These are phyloP conservation scores for Arthroderma sp. DNA, from an alignment of 2,329 filamentous ascomycete genomes.

Conservation along the genomic window DNA sequence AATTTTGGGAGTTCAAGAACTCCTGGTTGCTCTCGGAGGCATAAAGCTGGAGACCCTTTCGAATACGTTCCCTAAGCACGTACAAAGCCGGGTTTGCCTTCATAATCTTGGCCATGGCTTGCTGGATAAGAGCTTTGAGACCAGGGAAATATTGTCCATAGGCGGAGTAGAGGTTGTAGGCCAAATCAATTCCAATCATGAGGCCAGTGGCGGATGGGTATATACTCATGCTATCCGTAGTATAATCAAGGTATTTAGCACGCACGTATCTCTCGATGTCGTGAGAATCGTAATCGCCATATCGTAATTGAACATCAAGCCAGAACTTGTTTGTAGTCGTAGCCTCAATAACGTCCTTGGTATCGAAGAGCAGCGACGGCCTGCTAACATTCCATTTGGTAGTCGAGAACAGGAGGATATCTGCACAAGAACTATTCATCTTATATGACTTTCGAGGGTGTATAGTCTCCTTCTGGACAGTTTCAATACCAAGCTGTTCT, in stretches of 20 bases:
- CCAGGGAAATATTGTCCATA: conserved; percentile 99
- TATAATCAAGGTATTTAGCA: conserved; percentile 97
- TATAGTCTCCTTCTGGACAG: conserved; percentile 97
- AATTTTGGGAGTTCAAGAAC: conserved; percentile 98
- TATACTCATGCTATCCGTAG: conserved; percentile 95
- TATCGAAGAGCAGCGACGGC: conserved; percentile 87
- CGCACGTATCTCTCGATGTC: conserved; percentile 96
- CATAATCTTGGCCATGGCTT: conserved; percentile 99
- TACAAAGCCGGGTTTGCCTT: conserved; percentile 97
- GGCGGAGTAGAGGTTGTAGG: conserved; percentile 95
- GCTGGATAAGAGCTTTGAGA: conserved; percentile 85
- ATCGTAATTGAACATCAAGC: conserved; percentile 91
- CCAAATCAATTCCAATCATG: conserved; percentile 95
- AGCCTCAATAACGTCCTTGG: conserved; percentile 85
- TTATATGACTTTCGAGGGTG: conserved; percentile 99
- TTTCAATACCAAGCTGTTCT: conserved; percentile 89
- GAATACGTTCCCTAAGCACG: conserved; percentile 90
- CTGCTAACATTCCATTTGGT: conserved; percentile 98
- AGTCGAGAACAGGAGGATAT: conserved; percentile 90
- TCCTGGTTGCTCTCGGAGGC: conserved; percentile 98
- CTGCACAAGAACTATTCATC: conserved; percentile 99
- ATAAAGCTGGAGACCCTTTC: conserved; percentile 95
- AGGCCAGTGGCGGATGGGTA: conserved; percentile 93
- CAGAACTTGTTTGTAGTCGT: conserved; percentile 99
- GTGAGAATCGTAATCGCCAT: conserved; percentile 97